A percentile compares a stretch with the other conserved stretches of the same genome.
Evolutionary conservation across 2,329 filamentous ascomycete species (phyloP).

Genomic region (Ascochyta koolunga): DNA sequence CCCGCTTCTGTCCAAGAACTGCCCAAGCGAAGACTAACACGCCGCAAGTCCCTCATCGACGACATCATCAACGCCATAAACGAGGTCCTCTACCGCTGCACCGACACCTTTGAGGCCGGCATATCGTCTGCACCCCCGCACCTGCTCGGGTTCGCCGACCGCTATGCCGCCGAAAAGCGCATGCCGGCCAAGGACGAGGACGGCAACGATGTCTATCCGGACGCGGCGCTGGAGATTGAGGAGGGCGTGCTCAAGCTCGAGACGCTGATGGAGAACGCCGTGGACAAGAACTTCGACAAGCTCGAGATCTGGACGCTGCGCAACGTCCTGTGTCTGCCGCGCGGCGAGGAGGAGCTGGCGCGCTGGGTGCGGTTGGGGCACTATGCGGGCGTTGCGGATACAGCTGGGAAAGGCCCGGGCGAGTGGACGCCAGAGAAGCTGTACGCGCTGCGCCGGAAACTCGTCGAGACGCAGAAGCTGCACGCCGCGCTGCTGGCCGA

Average conservation of each 20-base stretch:
- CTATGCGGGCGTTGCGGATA: conserved; percentile 68
- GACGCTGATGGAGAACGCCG: conserved; percentile 56
- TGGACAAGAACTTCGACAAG: conserved; percentile 59
- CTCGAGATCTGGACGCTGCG: conserved; percentile 80
- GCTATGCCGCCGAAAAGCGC: conserved; percentile 53
- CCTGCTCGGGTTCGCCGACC: conserved; percentile 76
- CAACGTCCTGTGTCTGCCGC: conserved; percentile 64
- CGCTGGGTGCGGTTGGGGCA: conserved; percentile 82
- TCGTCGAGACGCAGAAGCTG: conserved; percentile 80
- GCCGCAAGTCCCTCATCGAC: conserved; percentile 81
- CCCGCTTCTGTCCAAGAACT: background rate
- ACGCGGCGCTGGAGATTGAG: conserved; percentile 75
- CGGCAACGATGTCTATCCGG: conserved; percentile 53
- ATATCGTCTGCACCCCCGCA: conserved; percentile 76
- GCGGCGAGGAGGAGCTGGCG: conserved; percentile 63
- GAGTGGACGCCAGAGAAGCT: conserved; percentile 65
- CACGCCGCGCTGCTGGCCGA: conserved; percentile 73
- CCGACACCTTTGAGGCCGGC: conserved; percentile 84
- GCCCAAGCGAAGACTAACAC: background rate
- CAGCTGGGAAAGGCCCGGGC: background rate
- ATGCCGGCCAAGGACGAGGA: conserved; percentile 53
- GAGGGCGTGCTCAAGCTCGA: conserved; percentile 67
- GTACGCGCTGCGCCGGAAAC: conserved; percentile 71
- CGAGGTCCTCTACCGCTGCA: conserved; percentile 86
- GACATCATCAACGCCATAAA: conserved; percentile 98